Evolutionary conservation across 83 land plant species (phyloP), one percentile per base, ranked within the genome.

Genomic region (Picea abies): DNA sequence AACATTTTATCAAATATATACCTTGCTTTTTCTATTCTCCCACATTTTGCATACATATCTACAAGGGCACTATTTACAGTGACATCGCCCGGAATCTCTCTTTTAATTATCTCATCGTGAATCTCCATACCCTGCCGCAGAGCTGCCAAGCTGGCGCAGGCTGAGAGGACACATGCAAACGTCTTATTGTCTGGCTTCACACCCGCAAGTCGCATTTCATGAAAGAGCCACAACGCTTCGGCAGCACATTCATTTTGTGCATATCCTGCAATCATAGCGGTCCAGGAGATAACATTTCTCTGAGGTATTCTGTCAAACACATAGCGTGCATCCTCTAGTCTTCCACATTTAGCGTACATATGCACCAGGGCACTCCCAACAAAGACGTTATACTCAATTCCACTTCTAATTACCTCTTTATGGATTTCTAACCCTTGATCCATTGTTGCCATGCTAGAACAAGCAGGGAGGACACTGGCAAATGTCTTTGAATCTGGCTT

Each of bases 371-470:
- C 78, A 49, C 78, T 76, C 12, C 80, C 63, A 78, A 91, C 47
- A 80, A 84, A 67, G 2, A 58, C 3, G 47, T 81, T 44, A 3
- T 79, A 23, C 17, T 89, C 86, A 44, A 89, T 35, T 14, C 84
- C 81, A 39, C 62, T 64, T 70, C 79, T 84, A 63, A 91, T 68
- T 64, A 84, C 80, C 44, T 78, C 82, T 23, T 82, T 82, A 89
- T 91, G 91, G 6, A 91, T 67, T 7, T 84, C 81, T 75, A 52
- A 83, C 1, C 89, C 93, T 23, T 37, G 26, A 19, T 66, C 58
- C 22, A 80, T 23, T n/a, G 68, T 65, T 23, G 2, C 26, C 56
- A 52, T 20, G 6, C 12, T 79, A 37, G 26, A 16, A 23, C 82
- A 80, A 63, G 72, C 72, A 11, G 58, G 5, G 17, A 80, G 47